Evolutionary conservation across 805 yeast species (phyloP), one percentile per base, ranked within the genome.

Genomic region (Barnettozyma wickerhamii): DNA sequence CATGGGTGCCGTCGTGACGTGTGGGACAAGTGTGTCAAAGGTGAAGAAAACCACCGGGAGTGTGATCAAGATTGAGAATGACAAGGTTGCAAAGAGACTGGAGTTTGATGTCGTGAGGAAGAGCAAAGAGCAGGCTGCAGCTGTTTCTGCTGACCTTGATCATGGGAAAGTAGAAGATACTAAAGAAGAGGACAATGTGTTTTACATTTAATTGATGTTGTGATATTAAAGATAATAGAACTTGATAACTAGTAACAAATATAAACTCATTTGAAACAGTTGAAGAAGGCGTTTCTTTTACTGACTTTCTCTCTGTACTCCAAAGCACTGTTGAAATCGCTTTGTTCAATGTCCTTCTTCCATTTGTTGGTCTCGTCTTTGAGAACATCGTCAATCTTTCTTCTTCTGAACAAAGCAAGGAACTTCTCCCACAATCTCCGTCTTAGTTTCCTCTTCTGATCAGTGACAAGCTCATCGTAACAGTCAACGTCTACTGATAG

Each of bases 21-120:
- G n/a, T n/a, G n/a, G n/a, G n/a, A n/a, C n/a, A 20, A 50, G 53
- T 35, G 29, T 47, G 4, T 41, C 35, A 20, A 53, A 53, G 41
- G 19, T 48, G 5, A 50, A 43, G 43, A 53, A 42, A 10, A 29
- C 29, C 4, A n/a, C 19, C 19, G 17, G 13, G 4, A 7, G n/a
- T n/a, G n/a, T 30, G 1, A 33, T 28, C 7, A 20, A 13, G 18
- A 17, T 43, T 18, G 46, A 35, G 5, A 39, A 43, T 27, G 46
- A 43, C 19, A 30, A 33, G 10, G 43, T 43, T 20, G 40, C 46
- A 10, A 43, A 39, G 30, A 36, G 24, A 18, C 17, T 43, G n/a
- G 38, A 43, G 14, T 40, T 38, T 33, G 46, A 43, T 36, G 23
- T 41, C 10, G 28, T 37, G 19, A 37, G n/a, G 4, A 37, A 32